A percentile compares a stretch with the other conserved stretches of the same genome.
Conservation (phyloP, 1,284 basidiomycete genomes). For the Lentinula novae-zelandiae region DNA sequence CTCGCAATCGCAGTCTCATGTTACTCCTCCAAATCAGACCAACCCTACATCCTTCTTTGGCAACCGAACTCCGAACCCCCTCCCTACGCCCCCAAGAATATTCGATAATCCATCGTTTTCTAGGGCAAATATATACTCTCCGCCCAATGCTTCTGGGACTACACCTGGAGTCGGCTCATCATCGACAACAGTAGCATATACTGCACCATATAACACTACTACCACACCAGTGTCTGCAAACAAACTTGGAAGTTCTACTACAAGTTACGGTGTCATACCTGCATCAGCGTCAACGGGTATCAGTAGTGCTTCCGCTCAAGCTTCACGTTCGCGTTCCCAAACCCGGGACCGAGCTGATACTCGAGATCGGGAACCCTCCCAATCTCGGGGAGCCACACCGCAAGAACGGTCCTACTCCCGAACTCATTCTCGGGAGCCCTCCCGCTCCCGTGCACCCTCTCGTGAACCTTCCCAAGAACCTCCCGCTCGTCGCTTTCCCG, state of each 20-base stretch:
- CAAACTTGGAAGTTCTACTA: background rate
- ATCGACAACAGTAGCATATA: conserved; percentile 3
- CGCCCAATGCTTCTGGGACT: background rate
- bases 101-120: background rate
- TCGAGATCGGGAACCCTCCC: background rate
- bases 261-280: conserved; percentile 2
- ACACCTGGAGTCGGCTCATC: background rate
- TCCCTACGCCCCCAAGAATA: conserved; percentile 7
- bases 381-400: background rate
- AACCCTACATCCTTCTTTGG: background rate
- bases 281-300: background rate
- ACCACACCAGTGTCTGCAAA: background rate
- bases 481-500: background rate
- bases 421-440: background rate
- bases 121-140: background rate
- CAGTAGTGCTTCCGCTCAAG: conserved; percentile 6
- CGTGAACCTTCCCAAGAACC: background rate
- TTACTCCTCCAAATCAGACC: background rate
- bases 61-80: conserved; percentile 3
- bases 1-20: background rate
- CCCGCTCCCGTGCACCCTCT: background rate
- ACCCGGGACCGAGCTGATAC: background rate
- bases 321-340: background rate
- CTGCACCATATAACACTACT: background rate
- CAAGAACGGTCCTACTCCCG: background rate